A percentile compares a stretch with the other conserved stretches of the same genome.
These are phyloP conservation scores for Eimeria sp. DNA, from an alignment of 169 alveolate genomes.

Conservation along the genomic window DNA sequence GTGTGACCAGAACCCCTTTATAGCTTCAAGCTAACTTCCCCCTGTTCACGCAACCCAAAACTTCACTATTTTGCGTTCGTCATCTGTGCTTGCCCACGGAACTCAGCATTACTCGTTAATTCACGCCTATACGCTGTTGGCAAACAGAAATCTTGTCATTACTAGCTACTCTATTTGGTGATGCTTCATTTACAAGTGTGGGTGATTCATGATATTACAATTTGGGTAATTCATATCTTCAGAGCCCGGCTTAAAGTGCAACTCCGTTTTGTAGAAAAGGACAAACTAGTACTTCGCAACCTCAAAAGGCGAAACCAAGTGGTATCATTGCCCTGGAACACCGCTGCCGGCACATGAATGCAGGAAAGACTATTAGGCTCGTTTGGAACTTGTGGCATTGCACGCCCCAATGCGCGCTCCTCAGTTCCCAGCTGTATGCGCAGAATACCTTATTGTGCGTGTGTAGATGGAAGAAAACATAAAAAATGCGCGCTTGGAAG, in stretches of 20 bases:
- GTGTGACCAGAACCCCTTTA: background rate
- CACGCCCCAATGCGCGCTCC: background rate
- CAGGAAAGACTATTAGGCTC: background rate
- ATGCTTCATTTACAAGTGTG: background rate
- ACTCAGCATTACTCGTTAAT: background rate
- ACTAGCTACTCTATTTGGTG: background rate
- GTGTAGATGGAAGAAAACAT: constrained; percentile 29
- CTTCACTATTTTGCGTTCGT: background rate
- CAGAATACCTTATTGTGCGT: background rate
- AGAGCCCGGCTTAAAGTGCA: constrained; percentile 79
- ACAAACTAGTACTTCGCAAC: constrained; percentile 73
- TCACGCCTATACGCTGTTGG: background rate
- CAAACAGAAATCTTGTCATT: background rate
- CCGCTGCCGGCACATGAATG: background rate
- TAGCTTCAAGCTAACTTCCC: background rate
- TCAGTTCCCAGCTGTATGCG: background rate
- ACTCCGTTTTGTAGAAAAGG: constrained; percentile 85
- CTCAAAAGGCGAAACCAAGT: constrained; percentile 44
- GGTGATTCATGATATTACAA: background rate
- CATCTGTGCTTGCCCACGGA: background rate
- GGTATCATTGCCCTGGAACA: background rate
- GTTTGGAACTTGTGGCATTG: background rate
- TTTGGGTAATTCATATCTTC: background rate
- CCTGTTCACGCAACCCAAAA: background rate
- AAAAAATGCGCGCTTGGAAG: constrained; percentile 36